Evolutionary conservation across 2,329 filamentous ascomycete species (phyloP).

Genomic region (Trichoderma lentiforme): DNA sequence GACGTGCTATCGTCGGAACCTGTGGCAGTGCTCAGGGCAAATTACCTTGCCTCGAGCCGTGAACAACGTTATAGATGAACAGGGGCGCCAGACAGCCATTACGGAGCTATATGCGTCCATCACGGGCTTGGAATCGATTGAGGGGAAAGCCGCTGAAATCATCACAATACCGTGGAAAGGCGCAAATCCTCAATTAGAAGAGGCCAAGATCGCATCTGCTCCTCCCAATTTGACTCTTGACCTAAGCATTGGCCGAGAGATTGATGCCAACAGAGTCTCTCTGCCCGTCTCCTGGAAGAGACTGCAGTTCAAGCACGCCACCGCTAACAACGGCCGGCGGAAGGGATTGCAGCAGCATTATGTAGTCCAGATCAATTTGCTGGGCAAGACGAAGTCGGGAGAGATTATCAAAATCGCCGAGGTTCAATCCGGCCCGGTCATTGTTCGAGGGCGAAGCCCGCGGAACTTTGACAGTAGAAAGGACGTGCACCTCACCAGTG

Average conservation of each 20-base stretch:
- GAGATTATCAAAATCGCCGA: conserved; percentile 75
- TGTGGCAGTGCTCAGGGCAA: conserved; percentile 91
- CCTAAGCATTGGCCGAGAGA: conserved; percentile 57
- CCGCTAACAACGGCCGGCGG: conserved; percentile 89
- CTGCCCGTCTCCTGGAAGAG: conserved; percentile 91
- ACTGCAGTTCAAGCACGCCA: conserved; percentile 92
- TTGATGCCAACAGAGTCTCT: conserved; percentile 75
- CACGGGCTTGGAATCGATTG: conserved; percentile 84
- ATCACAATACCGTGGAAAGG: conserved; percentile 97
- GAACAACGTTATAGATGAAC: conserved; percentile 67
- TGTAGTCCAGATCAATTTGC: conserved; percentile 77
- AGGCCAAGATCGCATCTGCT: conserved; percentile 46
- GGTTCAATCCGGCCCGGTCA: conserved; percentile 87
- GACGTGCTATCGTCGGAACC: conserved; percentile 90
- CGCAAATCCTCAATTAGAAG: conserved; percentile 56
- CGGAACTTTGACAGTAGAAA: conserved; percentile 91
- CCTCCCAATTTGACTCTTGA: conserved; percentile 57
- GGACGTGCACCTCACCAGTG: conserved; percentile 69
- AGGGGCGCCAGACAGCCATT: conserved; percentile 73
- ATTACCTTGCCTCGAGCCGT: conserved; percentile 73
- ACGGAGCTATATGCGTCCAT: conserved; percentile 78
- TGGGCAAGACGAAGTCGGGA: conserved; percentile 67
- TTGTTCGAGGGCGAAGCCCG: conserved; percentile 87
- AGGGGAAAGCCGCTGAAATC: conserved; percentile 87
- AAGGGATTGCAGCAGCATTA: conserved; percentile 97